Conservation (phyloP, 805 yeast genomes). For the Maudiozyma saulgeensis region DNA sequence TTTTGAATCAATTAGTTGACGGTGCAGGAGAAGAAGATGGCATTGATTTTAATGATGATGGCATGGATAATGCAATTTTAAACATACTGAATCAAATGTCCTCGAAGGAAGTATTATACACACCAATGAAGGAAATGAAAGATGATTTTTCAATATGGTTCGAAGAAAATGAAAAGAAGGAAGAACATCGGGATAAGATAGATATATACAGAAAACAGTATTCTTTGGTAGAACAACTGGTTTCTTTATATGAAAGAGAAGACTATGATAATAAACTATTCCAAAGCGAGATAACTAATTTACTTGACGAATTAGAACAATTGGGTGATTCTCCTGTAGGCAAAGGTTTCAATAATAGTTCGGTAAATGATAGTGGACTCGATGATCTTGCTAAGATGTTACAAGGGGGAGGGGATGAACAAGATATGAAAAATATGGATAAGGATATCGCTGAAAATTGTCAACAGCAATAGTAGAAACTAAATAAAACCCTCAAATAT, state of each 20-base stretch:
- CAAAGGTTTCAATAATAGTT: constrained; percentile 14
- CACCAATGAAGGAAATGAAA: constrained; percentile 76
- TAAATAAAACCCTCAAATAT: too few relatives aligned
- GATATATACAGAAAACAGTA: constrained; percentile 53
- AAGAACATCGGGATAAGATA: constrained; percentile 38
- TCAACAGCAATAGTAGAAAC: constrained; percentile 24
- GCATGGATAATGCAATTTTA: constrained; percentile 52
- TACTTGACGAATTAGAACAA: constrained; percentile 24
- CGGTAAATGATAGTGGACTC: constrained; percentile 5
- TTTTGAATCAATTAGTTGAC: constrained; percentile 53
- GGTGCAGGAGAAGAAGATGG: constrained; percentile 20
- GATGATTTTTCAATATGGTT: constrained; percentile 67
- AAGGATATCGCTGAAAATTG: constrained; percentile 25
- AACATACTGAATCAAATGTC: constrained; percentile 77
- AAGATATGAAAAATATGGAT: constrained; percentile 17
- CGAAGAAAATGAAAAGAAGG: constrained; percentile 37
- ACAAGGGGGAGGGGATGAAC: constrained; percentile 19
- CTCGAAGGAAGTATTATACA: constrained; percentile 76
- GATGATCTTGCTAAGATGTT: constrained; percentile 18
- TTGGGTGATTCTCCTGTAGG: constrained; percentile 27
- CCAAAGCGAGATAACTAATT: constrained; percentile 16
- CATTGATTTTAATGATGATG: constrained; percentile 25
- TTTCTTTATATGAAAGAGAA: constrained; percentile 56
- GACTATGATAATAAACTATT: constrained; percentile 33
- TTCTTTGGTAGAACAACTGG: constrained; percentile 48